A percentile compares a stretch with the other conserved stretches of the same genome.
phyloP scores from a whole-genome alignment of 257 asterid genomes.

The Haberlea rhodopensis region DNA sequence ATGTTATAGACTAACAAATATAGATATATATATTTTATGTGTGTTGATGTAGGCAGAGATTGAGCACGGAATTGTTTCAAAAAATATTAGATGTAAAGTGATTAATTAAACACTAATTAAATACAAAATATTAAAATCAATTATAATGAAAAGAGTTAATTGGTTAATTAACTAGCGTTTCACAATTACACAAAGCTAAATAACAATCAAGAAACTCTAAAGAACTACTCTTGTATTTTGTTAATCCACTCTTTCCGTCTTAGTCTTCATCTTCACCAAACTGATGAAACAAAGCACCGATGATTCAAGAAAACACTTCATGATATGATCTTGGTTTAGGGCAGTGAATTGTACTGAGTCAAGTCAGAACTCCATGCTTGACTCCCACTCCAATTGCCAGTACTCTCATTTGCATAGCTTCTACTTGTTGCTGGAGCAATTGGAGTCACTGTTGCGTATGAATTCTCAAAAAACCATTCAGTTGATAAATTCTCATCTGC shows the following conservation, averaged over 20 bases:
- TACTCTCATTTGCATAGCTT: slow-evolving; percentile 32
- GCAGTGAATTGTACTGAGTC: slow-evolving; percentile 53
- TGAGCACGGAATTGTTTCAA: too few relatives aligned
- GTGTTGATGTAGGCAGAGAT: too few relatives aligned
- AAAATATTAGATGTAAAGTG: too few relatives aligned
- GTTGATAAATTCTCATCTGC: slow-evolving; percentile 43
- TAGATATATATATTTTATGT: too few relatives aligned
- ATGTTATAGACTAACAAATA: too few relatives aligned
- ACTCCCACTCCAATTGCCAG: slow-evolving; percentile 55
- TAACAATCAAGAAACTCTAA: background rate
- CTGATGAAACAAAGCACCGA: background rate
- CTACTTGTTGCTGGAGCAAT: slow-evolving; percentile 35
- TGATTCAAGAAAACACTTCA: background rate
- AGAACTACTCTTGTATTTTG: background rate
- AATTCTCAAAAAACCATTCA: slow-evolving; percentile 39
- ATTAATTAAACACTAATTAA: too few relatives aligned
- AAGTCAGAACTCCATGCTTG: slow-evolving; percentile 57
- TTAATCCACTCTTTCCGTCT: background rate
- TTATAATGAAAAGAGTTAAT: background rate
- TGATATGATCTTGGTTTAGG: slow-evolving; percentile 23
- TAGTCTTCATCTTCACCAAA: background rate
- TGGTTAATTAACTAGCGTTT: background rate
- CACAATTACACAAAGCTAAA: background rate
- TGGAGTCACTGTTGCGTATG: slow-evolving; percentile 36
- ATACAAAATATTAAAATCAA: background rate